phyloP scores from a whole-genome alignment of 768 basidiomycete genomes.

The Kwoniella pini region DNA sequence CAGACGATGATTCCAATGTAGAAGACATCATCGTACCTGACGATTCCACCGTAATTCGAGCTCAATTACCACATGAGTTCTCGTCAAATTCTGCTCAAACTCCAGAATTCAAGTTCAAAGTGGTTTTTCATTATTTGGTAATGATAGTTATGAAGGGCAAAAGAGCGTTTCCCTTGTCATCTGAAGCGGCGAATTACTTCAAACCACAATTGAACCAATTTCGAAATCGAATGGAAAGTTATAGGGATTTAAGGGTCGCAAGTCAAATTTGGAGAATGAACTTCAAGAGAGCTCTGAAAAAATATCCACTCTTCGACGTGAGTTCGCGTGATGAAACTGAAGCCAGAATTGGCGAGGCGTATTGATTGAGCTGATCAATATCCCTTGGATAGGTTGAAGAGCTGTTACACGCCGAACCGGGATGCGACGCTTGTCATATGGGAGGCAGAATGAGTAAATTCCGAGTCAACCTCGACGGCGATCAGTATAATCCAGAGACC shows the following conservation, averaged over 20 bases:
- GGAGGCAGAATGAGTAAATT: slow-evolving; percentile 69
- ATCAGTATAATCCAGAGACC: slow-evolving; percentile 69
- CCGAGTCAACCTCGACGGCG: slow-evolving; percentile 65
- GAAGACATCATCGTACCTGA: slow-evolving; percentile 54
- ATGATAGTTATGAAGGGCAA: slow-evolving; percentile 65
- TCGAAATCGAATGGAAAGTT: slow-evolving; percentile 61
- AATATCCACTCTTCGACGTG: slow-evolving; percentile 67
- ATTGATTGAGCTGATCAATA: no score
- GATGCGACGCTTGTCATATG: slow-evolving; percentile 82
- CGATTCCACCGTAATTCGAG: slow-evolving; percentile 48
- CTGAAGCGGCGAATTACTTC: slow-evolving; percentile 40
- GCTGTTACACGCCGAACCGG: slow-evolving; percentile 63
- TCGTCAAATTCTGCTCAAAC: slow-evolving; percentile 58
- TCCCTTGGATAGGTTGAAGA: slow-evolving; percentile 26
- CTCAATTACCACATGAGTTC: slow-evolving; percentile 53
- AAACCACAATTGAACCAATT: slow-evolving; percentile 37
- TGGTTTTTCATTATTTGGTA: slow-evolving; percentile 82
- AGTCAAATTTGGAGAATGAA: slow-evolving; percentile 80
- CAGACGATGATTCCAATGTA: slow-evolving; percentile 46
- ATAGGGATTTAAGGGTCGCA: slow-evolving; percentile 72
- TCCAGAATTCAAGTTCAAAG: slow-evolving; percentile 74
- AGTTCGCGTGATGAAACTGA: slow-evolving; percentile 5
- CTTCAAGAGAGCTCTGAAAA: slow-evolving; percentile 68
- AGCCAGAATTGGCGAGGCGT: no score
- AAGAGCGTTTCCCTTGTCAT: slow-evolving; percentile 29